Conservation (phyloP, 306 rosid genomes). For the Arachis stenosperma region DNA sequence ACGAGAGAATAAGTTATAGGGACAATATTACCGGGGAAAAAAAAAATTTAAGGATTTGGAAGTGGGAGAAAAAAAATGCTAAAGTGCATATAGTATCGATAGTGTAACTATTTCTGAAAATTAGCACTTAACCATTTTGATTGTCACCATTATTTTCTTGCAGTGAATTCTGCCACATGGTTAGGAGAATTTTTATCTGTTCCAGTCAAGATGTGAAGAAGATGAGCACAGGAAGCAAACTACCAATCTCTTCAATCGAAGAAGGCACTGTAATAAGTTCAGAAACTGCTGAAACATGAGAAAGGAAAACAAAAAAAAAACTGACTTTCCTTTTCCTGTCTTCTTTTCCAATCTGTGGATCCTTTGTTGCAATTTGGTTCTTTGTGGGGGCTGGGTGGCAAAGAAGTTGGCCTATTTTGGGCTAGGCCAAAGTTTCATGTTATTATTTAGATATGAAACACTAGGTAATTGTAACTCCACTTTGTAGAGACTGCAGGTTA, state of each 20-base stretch:
- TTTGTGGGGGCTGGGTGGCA: conserved; percentile 47
- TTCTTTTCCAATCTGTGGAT: conserved; percentile 22
- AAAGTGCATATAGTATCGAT: no score
- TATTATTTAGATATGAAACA: conserved; percentile 43
- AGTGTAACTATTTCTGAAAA: background rate
- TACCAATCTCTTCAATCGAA: conserved; percentile 59
- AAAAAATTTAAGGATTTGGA: background rate
- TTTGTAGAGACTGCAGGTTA: conserved; percentile 51
- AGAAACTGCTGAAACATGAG: conserved; percentile 65
- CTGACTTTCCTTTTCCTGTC: conserved; percentile 21
- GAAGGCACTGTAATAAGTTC: conserved; percentile 68
- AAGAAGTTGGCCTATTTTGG: conserved; percentile 48
- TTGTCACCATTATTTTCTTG: conserved; percentile 29
- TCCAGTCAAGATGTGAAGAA: conserved; percentile 85
- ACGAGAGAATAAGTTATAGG: background rate
- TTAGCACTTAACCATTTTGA: background rate
- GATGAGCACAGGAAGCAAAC: conserved; percentile 68
- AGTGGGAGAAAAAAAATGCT: background rate
- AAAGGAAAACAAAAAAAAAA: background rate
- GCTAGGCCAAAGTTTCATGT: conserved; percentile 43
- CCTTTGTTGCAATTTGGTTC: conserved; percentile 43
- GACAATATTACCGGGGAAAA: background rate
- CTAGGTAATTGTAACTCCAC: conserved; percentile 60
- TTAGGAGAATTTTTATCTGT: conserved; percentile 80
- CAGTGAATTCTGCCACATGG: conserved; percentile 93